phyloP scores from a whole-genome alignment of 2,329 filamentous ascomycete genomes.

The Stachybotrys echinatus region DNA sequence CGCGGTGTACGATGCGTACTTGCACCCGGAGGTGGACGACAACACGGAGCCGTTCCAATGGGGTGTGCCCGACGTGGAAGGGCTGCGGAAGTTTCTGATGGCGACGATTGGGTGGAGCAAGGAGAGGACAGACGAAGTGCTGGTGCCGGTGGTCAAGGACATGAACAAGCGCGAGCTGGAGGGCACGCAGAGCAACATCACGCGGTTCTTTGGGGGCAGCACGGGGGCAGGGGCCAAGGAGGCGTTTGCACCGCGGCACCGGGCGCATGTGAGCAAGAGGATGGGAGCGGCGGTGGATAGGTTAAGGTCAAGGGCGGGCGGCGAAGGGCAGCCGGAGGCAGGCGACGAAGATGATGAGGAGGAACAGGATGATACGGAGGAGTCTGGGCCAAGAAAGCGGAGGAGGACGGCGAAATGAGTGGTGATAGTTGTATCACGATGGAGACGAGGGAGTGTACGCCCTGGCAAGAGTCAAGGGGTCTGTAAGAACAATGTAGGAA shows the following conservation, averaged over 20 bases:
- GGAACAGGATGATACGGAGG: neutral
- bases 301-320: slow-evolving; percentile 41
- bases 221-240: slow-evolving; percentile 64
- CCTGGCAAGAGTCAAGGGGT: too few relatives aligned
- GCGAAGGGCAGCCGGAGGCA: slow-evolving; percentile 15
- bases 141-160: slow-evolving; percentile 90
- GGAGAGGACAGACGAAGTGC: slow-evolving; percentile 89
- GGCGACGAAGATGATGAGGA: slow-evolving; percentile 12
- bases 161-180: slow-evolving; percentile 87
- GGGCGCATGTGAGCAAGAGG: slow-evolving; percentile 59
- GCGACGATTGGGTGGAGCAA: slow-evolving; percentile 86
- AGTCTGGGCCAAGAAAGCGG: slow-evolving; percentile 4
- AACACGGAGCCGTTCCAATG: slow-evolving; percentile 80
- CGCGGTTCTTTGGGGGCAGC: slow-evolving; percentile 76
- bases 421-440: too few relatives aligned
- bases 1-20: slow-evolving; percentile 77
- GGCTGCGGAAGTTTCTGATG: slow-evolving; percentile 80
- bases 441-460: too few relatives aligned
- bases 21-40: slow-evolving; percentile 78
- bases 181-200: slow-evolving; percentile 94
- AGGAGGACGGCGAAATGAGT: slow-evolving; percentile 6
- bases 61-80: slow-evolving; percentile 90
- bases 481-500: too few relatives aligned
- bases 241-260: slow-evolving; percentile 66
- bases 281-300: slow-evolving; percentile 71